Percentiles rank a stretch among this genome's conserved stretches.
These are phyloP conservation scores for Sistotremastrum niveocremeum DNA, from an alignment of 768 basidiomycete genomes.

Conservation along the genomic window DNA sequence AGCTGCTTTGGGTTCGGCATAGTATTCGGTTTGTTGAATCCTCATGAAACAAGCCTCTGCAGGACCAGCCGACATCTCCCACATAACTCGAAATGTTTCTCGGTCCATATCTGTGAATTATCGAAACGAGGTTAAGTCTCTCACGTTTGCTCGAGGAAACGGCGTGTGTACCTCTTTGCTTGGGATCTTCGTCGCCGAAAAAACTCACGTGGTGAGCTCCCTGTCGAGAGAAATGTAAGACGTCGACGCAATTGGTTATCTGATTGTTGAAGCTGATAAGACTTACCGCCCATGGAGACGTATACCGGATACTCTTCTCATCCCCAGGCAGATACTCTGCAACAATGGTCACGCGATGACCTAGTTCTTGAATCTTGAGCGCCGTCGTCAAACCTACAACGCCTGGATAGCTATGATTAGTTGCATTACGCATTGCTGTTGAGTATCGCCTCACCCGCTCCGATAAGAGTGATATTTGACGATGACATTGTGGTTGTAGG, in stretches of 20 bases:
- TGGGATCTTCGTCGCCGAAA: constrained; percentile 34
- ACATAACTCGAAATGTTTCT: constrained; percentile 65
- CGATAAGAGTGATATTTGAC: no score
- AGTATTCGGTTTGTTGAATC: constrained; percentile 49
- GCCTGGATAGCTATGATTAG: constrained; percentile 25
- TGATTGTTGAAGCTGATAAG: background rate
- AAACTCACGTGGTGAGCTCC: constrained; percentile 70
- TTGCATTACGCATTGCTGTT: no score
- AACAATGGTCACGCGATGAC: constrained; percentile 52
- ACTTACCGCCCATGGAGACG: constrained; percentile 73
- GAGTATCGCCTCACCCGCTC: no score
- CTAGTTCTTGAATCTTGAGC: constrained; percentile 50
- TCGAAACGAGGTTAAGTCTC: background rate
- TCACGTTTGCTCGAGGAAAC: background rate
- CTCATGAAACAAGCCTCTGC: constrained; percentile 54
- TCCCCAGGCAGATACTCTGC: constrained; percentile 65
- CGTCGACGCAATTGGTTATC: background rate
- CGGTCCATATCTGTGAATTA: constrained; percentile 41
- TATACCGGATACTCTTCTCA: constrained; percentile 58
- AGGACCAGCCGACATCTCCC: constrained; percentile 47
- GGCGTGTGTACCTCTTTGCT: constrained; percentile 35
- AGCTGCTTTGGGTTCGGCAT: constrained; percentile 24
- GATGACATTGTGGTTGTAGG: no score
- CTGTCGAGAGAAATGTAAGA: constrained; percentile 21
- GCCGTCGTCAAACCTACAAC: constrained; percentile 72